Base-by-base conservation (phyloP, 805 yeast species). In the Candida peoriensis region DNA sequence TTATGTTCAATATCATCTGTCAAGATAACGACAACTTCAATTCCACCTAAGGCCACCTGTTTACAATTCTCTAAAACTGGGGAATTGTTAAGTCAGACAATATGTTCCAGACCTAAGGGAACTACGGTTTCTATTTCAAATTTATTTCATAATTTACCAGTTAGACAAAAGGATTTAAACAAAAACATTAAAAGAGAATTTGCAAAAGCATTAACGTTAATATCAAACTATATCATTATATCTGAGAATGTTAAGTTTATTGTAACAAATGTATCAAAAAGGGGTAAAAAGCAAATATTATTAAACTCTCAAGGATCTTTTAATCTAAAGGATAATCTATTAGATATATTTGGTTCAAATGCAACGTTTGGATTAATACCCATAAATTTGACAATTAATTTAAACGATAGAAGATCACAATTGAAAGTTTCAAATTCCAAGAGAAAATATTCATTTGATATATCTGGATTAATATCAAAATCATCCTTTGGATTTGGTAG, bases 401-500 rank as follows among this genome's bases (percentile, higher is more conserved):
- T 71, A 27, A 52, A 64, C 13, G 34, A 37, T 6, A 43, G 42
- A 46, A 60, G 38, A 21, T 24, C 46, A 17, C 44, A 24, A 21
- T 30, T 46, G 17, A 45, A 46, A 29, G 31, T 28, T 16, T 41
- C 20, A 21, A 28, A 36, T 13, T 24, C 25, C 4, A 28, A 31
- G 5, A 13, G 50, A 16, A 60, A 60, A n/a, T 61, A 65, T 49
- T 38, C 24, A 1, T 53, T 76, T 7, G 33, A 41, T 7, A 47
- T 81, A 0, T 44, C 43, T 4, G 98, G 98, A 0, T 68, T 57
- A 40, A 67, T 90, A 1, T 88, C 97, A 0, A 75, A 78, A 46
- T 76, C 78, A 26, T 78, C 93, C 0, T 80, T 82, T 57, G 96
- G 96, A 0, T 69, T 77, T 53, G 90, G 93, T 1, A 62, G 95